Evolutionary conservation across 768 basidiomycete species (phyloP), one percentile per base, ranked within the genome.

Genomic region (Naganishia friedmannii): DNA sequence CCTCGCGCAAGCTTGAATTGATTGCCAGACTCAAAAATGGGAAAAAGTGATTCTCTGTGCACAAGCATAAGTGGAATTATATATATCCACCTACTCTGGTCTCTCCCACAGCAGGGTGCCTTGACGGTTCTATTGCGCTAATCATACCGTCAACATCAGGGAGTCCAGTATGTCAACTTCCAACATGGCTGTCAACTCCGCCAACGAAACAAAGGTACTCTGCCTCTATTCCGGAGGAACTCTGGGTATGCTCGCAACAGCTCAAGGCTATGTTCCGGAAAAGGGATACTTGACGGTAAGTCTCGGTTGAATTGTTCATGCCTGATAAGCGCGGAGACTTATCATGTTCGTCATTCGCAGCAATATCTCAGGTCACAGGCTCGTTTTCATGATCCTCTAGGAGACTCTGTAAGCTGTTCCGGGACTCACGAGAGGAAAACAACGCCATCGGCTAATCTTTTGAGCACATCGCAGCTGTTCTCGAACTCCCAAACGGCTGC

Each of bases 331-430:
- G 3, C 48, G 10, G 2, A 34, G 15, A 37, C 45, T 31, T 23
- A 51, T 34, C 3, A 10, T 26, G 19, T 13, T 31, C 26, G n/a
- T 37, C 29, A 3, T 1, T 54, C 6, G 1, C 32, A 74, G 72
- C 66, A 92, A 80, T 91, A 89, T 0, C 85, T 95, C 32, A 84
- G 86, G 74, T 88, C 88, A 73, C 91, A 93, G 81, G 86, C 86
- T 46, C 87, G 94, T 15, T 97, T 97, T 76, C 91, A 97, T 80
- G 94, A 97, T 74, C 94, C 93, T 3, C 82, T 88, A 28, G 89
- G 90, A 78, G 88, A 91, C 70, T 93, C 92, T 53, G 73, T 72
- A 31, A 63, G 58, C 70, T 31, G 15, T 10, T 28, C 32, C 29
- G 58, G 39, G 45, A n/a, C 19, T 51, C 23, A 1, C 3, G 6